Conservation (phyloP, 108 stramenopile species). For the Skeletonema marinoi region DNA sequence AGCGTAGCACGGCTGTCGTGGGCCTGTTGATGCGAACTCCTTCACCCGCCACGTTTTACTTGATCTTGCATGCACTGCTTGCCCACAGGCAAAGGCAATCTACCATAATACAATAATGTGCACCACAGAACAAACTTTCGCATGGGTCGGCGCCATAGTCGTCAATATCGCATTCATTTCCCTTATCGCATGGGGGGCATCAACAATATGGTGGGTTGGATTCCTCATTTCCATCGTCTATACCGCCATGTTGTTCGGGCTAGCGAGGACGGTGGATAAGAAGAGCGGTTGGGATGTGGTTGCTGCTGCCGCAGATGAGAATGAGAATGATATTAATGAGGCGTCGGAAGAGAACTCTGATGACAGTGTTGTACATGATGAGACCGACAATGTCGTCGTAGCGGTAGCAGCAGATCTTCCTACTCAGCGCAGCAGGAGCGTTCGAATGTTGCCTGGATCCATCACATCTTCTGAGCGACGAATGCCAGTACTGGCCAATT, state of each 20-base stretch:
- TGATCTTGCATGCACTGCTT: too few relatives aligned
- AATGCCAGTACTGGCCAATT: conserved; percentile 19
- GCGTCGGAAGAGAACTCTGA: not conserved
- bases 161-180: conserved; percentile 30
- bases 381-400: not conserved
- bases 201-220: conserved; percentile 11
- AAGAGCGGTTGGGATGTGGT: conserved; percentile 14
- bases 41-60: too few relatives aligned
- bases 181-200: conserved; percentile 22
- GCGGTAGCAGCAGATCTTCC: not conserved
- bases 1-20: too few relatives aligned
- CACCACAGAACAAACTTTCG: conserved; percentile 23
- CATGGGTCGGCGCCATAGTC: conserved; percentile 23
- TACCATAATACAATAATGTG: not conserved
- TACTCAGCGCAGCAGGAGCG: too few relatives aligned
- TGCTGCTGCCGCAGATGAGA: not conserved
- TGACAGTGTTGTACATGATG: not conserved
- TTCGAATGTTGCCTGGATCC: not conserved
- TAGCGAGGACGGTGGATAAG: conserved; percentile 7
- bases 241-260: conserved; percentile 13
- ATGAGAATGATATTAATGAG: not conserved
- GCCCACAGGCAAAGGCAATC: too few relatives aligned
- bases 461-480: not conserved
- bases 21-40: too few relatives aligned
- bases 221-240: conserved; percentile 15